Base-by-base conservation (phyloP, 2,329 filamentous ascomycete species). In the Fusarium solani-melongenae region DNA sequence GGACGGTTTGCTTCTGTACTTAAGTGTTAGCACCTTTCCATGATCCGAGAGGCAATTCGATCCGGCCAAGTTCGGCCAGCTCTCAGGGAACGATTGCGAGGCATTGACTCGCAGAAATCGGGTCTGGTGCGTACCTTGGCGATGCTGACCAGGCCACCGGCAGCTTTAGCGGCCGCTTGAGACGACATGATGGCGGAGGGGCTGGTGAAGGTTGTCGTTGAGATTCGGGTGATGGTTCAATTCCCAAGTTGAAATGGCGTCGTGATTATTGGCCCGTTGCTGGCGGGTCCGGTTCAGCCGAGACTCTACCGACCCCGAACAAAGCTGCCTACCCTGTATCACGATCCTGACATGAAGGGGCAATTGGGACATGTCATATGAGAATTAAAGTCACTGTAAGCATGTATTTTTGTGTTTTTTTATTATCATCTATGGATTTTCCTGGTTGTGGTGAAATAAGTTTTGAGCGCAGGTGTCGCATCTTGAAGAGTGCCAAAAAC, bases 1-100 rank as follows among this genome's bases (percentile, higher is more conserved):
- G 94, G 73, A 98, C 87, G 38, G 95, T 97, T 86, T 99, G 96
- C 93, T 98, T 98, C 96, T 99, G 79, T 69, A 72, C 71, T 70
- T 22, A 22, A 7, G 17, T 38, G 38, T 62, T n/a, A 56, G 24
- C 56, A 49, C n/a, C 27, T 59, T n/a, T 41, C 59, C 58, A 68
- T 68, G 53, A 59, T 60, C 58, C 62, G 63, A 46, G 71, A 70
- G 74, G 70, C 60, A 66, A 70, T 61, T 51, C 46, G 27, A 51
- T 29, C 76, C 65, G 67, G 69, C 51, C 56, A 33, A 61, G 65
- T 60, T 24, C 51, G 72, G 49, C 24, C 36, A 49, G 46, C 10
- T 22, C 62, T 53, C 34, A 58, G n/a, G 62, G 46, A 57, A 49
- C 71, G 74, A 68, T 76, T 72, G 72, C 64, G 67, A 72, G 70